Conservation (phyloP, 495 filamentous ascomycete genomes). For the Aspergillus heteromorphus region DNA sequence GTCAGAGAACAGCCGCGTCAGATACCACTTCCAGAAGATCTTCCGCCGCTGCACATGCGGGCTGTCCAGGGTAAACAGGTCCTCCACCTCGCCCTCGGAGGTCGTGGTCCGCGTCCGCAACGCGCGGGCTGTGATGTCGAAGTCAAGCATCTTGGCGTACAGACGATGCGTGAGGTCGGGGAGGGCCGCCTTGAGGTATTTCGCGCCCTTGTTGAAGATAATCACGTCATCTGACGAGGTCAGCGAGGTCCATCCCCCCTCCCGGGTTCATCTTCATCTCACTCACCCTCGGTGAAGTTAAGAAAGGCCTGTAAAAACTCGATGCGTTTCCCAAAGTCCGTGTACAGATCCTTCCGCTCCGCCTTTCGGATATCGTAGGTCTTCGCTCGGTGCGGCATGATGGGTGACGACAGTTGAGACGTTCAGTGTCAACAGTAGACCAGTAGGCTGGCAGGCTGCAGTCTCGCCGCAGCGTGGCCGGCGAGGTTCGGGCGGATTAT, state of each 20-base stretch:
- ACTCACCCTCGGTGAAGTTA: slow-evolving; percentile 52
- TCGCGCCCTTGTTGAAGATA: slow-evolving; percentile 48
- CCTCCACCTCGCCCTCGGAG: slow-evolving; percentile 48
- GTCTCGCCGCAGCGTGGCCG: too few relatives aligned
- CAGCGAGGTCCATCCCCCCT: neutral
- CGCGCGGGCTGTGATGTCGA: slow-evolving; percentile 58
- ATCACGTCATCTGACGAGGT: slow-evolving; percentile 46
- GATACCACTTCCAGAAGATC: slow-evolving; percentile 55
- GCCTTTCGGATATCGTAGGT: slow-evolving; percentile 36
- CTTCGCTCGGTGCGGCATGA: too few relatives aligned
- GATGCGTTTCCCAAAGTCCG: slow-evolving; percentile 50
- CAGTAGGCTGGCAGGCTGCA: too few relatives aligned
- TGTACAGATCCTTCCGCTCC: slow-evolving; percentile 55
- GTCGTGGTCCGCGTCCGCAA: slow-evolving; percentile 59
- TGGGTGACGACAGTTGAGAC: too few relatives aligned
- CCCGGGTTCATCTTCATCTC: neutral
- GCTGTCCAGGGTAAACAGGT: slow-evolving; percentile 45
- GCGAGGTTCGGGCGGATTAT: too few relatives aligned
- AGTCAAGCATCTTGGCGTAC: slow-evolving; percentile 57
- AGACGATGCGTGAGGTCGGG: slow-evolving; percentile 52
- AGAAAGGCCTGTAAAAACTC: slow-evolving; percentile 57
- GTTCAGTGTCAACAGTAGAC: too few relatives aligned
- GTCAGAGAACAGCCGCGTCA: slow-evolving; percentile 56
- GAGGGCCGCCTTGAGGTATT: slow-evolving; percentile 58
- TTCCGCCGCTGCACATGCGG: slow-evolving; percentile 60